Percentiles rank a stretch among this genome's conserved stretches.
These are phyloP conservation scores for Teunomyces panamensis DNA, from an alignment of 805 yeast species.

Conservation along the genomic window DNA sequence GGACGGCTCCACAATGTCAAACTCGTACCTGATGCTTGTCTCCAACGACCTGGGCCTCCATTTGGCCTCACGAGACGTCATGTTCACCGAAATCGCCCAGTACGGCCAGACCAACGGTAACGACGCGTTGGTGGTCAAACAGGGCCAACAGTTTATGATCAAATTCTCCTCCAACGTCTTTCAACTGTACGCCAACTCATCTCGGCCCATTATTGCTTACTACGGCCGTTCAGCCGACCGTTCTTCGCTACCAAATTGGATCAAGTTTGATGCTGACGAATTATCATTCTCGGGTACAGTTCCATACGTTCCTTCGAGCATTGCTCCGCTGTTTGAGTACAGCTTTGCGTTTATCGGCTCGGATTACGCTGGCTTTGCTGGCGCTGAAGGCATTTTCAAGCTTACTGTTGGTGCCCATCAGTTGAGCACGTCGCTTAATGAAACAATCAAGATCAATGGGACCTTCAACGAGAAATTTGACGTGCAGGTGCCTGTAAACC, in stretches of 20 bases:
- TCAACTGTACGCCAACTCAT: slow-evolving; percentile 38
- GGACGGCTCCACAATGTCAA: slow-evolving; percentile 44
- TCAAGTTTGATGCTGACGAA: slow-evolving; percentile 58
- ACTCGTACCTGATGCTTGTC: slow-evolving; percentile 58
- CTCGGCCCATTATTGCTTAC: slow-evolving; percentile 56
- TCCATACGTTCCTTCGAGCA: slow-evolving; percentile 78
- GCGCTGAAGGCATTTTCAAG: slow-evolving; percentile 65
- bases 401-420: slow-evolving; percentile 87
- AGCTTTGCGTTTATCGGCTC: slow-evolving; percentile 74
- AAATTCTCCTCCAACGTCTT: slow-evolving; percentile 65
- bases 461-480: slow-evolving; percentile 57
- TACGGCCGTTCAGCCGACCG: slow-evolving; percentile 81
- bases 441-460: slow-evolving; percentile 59
- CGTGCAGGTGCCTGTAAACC: slow-evolving; percentile 58
- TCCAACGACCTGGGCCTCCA: slow-evolving; percentile 55
- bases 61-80: slow-evolving; percentile 39
- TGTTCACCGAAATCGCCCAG: slow-evolving; percentile 52
- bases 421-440: slow-evolving; percentile 62
- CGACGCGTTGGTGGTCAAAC: slow-evolving; percentile 68
- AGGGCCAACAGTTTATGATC: slow-evolving; percentile 65
- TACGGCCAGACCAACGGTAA: slow-evolving; percentile 77
- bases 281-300: slow-evolving; percentile 82
- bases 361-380: slow-evolving; percentile 72
- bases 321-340: slow-evolving; percentile 82
- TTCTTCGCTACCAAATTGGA: slow-evolving; percentile 91